phyloP scores from a whole-genome alignment of 108 stramenopile genomes.

The Pseudonitzschia delicatissima region DNA sequence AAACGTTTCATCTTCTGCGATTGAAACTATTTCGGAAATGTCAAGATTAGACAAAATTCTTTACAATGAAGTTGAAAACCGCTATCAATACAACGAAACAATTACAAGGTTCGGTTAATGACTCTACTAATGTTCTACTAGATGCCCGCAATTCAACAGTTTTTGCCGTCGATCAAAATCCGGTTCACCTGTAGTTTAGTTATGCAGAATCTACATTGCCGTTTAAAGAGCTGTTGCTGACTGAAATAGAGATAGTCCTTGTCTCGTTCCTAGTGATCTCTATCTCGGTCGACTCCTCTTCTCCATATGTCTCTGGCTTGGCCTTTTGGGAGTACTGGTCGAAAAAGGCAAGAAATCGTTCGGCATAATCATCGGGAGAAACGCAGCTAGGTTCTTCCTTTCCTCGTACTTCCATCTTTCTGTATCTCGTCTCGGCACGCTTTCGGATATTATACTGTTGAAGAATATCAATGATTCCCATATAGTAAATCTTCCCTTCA shows the following conservation, averaged over 20 bases:
- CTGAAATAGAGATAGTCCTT: background rate
- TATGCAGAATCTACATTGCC: background rate
- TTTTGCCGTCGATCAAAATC: background rate
- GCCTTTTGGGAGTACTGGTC: conserved; percentile 61
- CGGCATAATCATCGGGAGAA: conserved; percentile 73
- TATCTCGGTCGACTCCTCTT: background rate
- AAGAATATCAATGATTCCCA: conserved; percentile 97
- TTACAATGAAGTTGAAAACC: conserved; percentile 8
- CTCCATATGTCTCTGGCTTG: background rate
- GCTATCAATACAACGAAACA: conserved; percentile 4
- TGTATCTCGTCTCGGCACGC: conserved; percentile 73
- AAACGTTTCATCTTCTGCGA: conserved; percentile 6
- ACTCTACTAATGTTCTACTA: background rate
- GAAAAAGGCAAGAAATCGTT: conserved; percentile 79
- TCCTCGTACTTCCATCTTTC: conserved; percentile 50
- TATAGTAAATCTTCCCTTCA: conserved; percentile 88
- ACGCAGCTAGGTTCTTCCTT: conserved; percentile 80
- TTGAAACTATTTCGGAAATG: conserved; percentile 17
- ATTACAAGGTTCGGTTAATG: background rate
- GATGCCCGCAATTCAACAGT: background rate
- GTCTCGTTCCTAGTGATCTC: background rate
- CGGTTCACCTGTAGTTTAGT: too few species aligned
- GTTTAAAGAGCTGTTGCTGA: background rate
- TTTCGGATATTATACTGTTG: conserved; percentile 94
- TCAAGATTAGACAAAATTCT: conserved; percentile 22